phyloP scores from a whole-genome alignment of 225 moss, liverwort and hornwort genomes.

The Pleurozium schreberi region DNA sequence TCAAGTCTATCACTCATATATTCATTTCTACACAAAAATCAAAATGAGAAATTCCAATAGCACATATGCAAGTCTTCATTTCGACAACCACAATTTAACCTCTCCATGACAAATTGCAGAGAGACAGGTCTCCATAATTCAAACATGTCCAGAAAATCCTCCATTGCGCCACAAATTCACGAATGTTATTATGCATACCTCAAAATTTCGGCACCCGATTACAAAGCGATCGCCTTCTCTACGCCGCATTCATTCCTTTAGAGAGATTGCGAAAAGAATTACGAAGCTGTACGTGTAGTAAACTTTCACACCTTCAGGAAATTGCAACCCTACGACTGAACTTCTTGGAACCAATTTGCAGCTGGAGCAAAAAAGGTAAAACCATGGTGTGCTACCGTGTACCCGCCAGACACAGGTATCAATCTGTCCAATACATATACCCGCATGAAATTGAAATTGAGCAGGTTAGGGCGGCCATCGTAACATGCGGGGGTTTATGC shows the following conservation, averaged over 20 bases:
- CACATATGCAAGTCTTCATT: background rate
- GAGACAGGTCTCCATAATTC: background rate
- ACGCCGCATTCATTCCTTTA: background rate
- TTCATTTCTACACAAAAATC: background rate
- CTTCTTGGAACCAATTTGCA: background rate
- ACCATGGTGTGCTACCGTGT: background rate
- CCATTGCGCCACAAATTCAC: background rate
- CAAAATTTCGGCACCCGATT: background rate
- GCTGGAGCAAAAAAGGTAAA: background rate
- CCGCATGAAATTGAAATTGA: background rate
- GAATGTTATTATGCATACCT: background rate
- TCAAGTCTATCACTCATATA: background rate
- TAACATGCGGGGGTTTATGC: slow-evolving; percentile 90
- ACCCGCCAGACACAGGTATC: background rate
- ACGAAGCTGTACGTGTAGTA: background rate
- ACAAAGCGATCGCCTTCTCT: background rate
- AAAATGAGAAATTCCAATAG: background rate
- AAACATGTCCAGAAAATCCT: background rate
- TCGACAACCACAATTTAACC: background rate
- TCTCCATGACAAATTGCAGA: background rate
- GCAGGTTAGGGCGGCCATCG: slow-evolving; percentile 76
- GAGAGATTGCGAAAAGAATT: background rate
- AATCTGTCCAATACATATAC: background rate
- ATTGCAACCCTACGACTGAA: background rate
- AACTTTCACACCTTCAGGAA: background rate